These are phyloP conservation scores for Eutrema yunnanense DNA, from an alignment of 345 rosid species.

Conservation along the genomic window DNA sequence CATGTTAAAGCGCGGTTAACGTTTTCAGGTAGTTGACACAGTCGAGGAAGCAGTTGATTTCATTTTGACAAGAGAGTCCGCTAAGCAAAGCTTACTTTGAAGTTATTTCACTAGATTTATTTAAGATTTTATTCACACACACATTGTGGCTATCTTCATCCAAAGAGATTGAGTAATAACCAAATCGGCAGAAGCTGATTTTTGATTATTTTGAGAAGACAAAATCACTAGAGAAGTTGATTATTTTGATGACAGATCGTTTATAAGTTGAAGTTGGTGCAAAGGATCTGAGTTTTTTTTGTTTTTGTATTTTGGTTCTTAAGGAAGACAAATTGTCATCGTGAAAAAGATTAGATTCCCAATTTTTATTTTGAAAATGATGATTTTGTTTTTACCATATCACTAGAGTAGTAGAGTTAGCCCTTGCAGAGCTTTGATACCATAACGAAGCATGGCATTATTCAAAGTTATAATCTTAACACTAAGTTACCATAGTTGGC, in stretches of 20 bases:
- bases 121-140: background rate
- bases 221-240: background rate
- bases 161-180: background rate
- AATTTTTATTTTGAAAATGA: no score
- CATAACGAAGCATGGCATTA: background rate
- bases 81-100: conserved; percentile 7
- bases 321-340: background rate
- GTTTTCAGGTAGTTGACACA: conserved; percentile 66
- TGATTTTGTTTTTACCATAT: no score
- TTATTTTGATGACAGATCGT: background rate
- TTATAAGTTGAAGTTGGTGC: background rate
- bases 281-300: background rate
- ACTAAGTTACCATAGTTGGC: background rate
- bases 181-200: background rate
- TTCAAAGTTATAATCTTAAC: background rate
- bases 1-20: background rate
- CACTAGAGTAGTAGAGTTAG: no score
- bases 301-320: background rate
- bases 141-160: background rate
- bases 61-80: conserved; percentile 46
- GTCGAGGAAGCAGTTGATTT: conserved; percentile 77
- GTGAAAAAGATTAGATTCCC: no score
- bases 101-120: background rate
- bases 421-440: no score
- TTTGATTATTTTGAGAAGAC: no score